A percentile compares a stretch with the other conserved stretches of the same genome.
These are phyloP conservation scores for Pichia sp. DNA, from an alignment of 1,139 yeast species.

Conservation along the genomic window DNA sequence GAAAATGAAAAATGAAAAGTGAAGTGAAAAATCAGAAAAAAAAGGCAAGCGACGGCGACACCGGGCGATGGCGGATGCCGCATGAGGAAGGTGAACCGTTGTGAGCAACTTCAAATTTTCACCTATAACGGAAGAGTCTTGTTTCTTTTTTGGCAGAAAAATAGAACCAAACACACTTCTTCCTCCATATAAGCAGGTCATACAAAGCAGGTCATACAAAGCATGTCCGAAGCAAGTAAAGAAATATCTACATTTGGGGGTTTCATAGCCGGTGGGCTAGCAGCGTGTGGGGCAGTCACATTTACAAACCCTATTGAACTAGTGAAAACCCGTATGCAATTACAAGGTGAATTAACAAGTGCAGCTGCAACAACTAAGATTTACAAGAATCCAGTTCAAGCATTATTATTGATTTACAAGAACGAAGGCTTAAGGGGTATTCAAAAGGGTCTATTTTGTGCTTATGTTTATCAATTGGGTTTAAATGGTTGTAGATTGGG, in stretches of 20 bases:
- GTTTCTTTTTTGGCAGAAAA: too few relatives aligned
- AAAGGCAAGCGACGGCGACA: too few relatives aligned
- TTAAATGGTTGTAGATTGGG: conserved; percentile 93
- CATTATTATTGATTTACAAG: conserved; percentile 62
- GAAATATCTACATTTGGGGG: conserved; percentile 68
- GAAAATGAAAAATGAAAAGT: neutral
- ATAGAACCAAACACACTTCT: too few relatives aligned
- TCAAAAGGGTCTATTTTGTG: conserved; percentile 81
- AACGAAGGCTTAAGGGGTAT: conserved; percentile 84
- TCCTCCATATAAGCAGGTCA: too few relatives aligned
- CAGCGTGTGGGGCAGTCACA: conserved; percentile 97
- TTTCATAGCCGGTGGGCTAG: conserved; percentile 86
- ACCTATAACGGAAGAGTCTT: too few relatives aligned
- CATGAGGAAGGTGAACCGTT: too few relatives aligned
- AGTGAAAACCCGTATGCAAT: conserved; percentile 91
- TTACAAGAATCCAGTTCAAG: conserved; percentile 84
- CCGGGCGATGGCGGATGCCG: too few relatives aligned
- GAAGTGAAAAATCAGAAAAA: too few relatives aligned
- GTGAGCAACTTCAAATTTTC: too few relatives aligned
- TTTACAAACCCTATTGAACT: conserved; percentile 93
- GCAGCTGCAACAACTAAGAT: conserved; percentile 42
- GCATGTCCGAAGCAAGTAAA: conserved; percentile 31
- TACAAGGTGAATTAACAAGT: conserved; percentile 77
- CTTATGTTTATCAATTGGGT: conserved; percentile 82
- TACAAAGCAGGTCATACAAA: too few relatives aligned